phyloP scores from a whole-genome alignment of 2,329 filamentous ascomycete genomes.

The Calonectria pseudoturangicola region DNA sequence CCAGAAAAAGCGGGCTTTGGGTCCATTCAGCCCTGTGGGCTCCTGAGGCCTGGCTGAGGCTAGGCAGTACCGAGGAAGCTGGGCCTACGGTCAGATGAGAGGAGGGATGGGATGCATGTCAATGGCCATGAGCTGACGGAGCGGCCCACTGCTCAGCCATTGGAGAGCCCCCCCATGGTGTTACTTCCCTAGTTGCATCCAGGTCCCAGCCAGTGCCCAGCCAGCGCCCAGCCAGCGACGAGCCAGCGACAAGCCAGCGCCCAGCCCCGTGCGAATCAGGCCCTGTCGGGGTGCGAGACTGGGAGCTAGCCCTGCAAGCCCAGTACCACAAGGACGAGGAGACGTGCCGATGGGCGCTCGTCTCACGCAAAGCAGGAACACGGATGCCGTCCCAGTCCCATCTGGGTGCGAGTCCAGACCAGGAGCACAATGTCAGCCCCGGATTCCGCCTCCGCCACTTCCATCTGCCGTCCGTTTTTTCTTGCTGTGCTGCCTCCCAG shows the following conservation, averaged over 20 bases:
- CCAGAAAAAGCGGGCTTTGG: constrained; percentile 27
- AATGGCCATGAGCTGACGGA: constrained; percentile 48
- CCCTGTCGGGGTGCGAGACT: constrained; percentile 15
- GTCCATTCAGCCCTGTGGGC: constrained; percentile 53
- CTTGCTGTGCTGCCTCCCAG: constrained; percentile 42
- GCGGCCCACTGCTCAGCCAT: constrained; percentile 44
- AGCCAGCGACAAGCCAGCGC: constrained; percentile 40
- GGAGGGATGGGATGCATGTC: constrained; percentile 36
- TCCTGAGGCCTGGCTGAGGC: constrained; percentile 23
- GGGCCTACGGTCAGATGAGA: constrained; percentile 26
- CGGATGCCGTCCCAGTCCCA: constrained; percentile 23
- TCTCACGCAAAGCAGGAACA: constrained; percentile 49
- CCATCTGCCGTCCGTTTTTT: constrained; percentile 47
- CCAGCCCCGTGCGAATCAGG: constrained; percentile 51
- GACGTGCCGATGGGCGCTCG: constrained; percentile 40
- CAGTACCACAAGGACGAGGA: constrained; percentile 45
- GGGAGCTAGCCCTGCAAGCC: constrained; percentile 46
- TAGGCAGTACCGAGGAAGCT: constrained; percentile 21
- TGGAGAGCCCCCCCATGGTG: constrained; percentile 41
- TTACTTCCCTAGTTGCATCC: constrained; percentile 49
- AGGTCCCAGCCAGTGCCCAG: constrained; percentile 44
- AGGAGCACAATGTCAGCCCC: constrained; percentile 50
- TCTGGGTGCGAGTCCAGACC: constrained; percentile 49
- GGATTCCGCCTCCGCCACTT: constrained; percentile 54
- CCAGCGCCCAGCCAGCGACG: constrained; percentile 42